Evolutionary conservation across 805 yeast species (phyloP), one percentile per base, ranked within the genome.

Genomic region (Pichia manshurica): DNA sequence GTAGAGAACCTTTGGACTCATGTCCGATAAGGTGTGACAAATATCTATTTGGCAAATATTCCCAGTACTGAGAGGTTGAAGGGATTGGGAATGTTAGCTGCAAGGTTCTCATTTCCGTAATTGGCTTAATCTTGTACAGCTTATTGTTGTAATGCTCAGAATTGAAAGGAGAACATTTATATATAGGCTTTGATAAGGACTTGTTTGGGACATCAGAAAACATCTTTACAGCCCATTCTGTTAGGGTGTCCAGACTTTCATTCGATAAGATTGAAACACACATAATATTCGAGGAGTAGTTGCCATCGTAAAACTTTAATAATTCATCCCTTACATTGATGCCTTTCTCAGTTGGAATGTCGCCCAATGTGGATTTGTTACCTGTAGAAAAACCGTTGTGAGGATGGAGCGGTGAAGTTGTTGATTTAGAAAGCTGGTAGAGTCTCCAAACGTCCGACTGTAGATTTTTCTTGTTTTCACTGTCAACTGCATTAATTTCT

Each of bases 401-500:
- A 0, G 98, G 97, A 66, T 93, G 98, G 0, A 67, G 59, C 1
- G 79, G 78, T 62, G 84, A 87, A 16, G 93, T 73, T 33, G 82
- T 69, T 44, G 82, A 74, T 66, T 87, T 85, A 47, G 86, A 90
- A 45, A 91, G 71, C 67, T 91, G 98, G 59, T 83, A 82, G 42
- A 87, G 67, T 59, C 98, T 78, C 97, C 98, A 89, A 39, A 68
- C 62, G 65, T 91, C 99, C 61, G 76, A 84, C 65, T 91, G 98
- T 45, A 93, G 70, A 63, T 91, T 91, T 69, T 93, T 91, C 64
- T 89, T 91, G 70, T 91, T 88, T 68, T 91, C 99, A 34, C 96
- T 85, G 65, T 91, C 96, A 9, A 91, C 98, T 1, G 98, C 98
- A 53, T 81, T 79, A 57, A 91, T 85, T 66, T 91, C 99, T 47